Evolutionary conservation across 2,329 filamentous ascomycete genomes (phyloP), one percentile per base, ranked within the genome.

Genomic region (Cladophialophora carrionii): DNA sequence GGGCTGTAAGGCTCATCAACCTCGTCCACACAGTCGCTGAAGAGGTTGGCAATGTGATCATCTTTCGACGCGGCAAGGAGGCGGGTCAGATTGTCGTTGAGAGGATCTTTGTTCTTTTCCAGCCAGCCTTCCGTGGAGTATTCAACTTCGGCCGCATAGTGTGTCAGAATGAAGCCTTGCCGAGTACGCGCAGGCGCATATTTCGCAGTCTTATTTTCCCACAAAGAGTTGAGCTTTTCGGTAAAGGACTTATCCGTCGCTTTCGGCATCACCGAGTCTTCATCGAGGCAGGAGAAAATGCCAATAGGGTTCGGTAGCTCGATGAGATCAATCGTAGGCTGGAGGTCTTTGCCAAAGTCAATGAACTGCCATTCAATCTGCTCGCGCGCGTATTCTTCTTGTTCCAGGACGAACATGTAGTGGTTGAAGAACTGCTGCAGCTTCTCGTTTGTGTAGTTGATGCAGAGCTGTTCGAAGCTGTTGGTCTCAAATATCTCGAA

Each of bases 301-400:
- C 95, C 96, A 63, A 99, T 99, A 0, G 95, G 95, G 72, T 99
- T 99, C 0, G 95, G 86, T 37, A 99, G 78, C 78, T 99, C 95
- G 69, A 99, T 99, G 52, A 99, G 83, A 73, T 99, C 95, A 72
- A 99, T 99, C 0, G 95, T 99, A 0, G 95, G 95, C 76, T 99
- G 96, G 29, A 99, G 83, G 74, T 99, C 95, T 67, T 93, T 92
- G 20, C 95, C 95, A 75, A 99, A 99, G 77, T 99, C 95, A 74
- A 99, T 99, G 76, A 99, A 99, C 74, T 98, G 92, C 95, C 95
- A 99, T 78, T 99, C 95, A 71, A 99, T 99, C 77, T 97, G 91
- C 76, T 99, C 95, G 55, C 94, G 84, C 8, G 95, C 93, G 76
- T 99, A 99, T 76, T 99, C 95, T 77, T 99, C 95, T 74, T 99